Percentiles rank a stretch among this genome's conserved stretches.
phyloP scores from a whole-genome alignment of 2,329 filamentous ascomycete species.

The Aspergillus clavatus region DNA sequence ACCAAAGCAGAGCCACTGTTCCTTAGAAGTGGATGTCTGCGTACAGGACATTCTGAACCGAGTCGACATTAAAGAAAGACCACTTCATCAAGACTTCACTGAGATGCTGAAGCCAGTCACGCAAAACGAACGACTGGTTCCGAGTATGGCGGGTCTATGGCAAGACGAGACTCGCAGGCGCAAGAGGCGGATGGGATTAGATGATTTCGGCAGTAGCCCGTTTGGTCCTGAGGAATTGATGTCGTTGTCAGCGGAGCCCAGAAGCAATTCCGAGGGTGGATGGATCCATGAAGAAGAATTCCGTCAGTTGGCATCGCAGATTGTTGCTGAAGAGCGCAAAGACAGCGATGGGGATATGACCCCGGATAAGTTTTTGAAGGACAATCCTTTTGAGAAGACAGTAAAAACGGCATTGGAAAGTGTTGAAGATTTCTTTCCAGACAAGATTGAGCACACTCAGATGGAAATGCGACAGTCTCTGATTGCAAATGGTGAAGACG shows the following conservation, averaged over 20 bases:
- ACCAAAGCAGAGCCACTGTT: constrained; percentile 78
- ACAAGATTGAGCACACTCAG: constrained; percentile 47
- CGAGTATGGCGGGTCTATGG: constrained; percentile 93
- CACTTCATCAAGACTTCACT: constrained; percentile 79
- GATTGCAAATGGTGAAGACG: constrained; percentile 9
- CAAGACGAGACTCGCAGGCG: constrained; percentile 78
- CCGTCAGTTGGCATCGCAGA: constrained; percentile 56
- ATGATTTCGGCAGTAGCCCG: constrained; percentile 63
- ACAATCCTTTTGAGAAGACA: constrained; percentile 48
- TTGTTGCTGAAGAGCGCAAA: constrained; percentile 61
- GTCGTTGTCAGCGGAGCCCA: constrained; percentile 80
- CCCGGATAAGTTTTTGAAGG: constrained; percentile 64
- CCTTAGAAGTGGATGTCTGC: constrained; percentile 83
- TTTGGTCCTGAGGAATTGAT: constrained; percentile 77
- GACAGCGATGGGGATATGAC: constrained; percentile 42
- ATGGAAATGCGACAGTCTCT: constrained; percentile 14
- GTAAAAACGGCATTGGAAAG: constrained; percentile 78
- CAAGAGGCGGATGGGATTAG: constrained; percentile 64
- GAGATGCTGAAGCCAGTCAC: constrained; percentile 64
- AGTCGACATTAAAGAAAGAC: constrained; percentile 66
- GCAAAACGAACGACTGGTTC: constrained; percentile 72
- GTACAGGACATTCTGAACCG: constrained; percentile 86
- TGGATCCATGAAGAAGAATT: constrained; percentile 95
- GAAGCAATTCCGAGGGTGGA: constrained; percentile 65
- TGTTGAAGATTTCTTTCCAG: constrained; percentile 78